Conservation (phyloP, 192 early-diverging fungal species). For the Linnemannia elongata region DNA sequence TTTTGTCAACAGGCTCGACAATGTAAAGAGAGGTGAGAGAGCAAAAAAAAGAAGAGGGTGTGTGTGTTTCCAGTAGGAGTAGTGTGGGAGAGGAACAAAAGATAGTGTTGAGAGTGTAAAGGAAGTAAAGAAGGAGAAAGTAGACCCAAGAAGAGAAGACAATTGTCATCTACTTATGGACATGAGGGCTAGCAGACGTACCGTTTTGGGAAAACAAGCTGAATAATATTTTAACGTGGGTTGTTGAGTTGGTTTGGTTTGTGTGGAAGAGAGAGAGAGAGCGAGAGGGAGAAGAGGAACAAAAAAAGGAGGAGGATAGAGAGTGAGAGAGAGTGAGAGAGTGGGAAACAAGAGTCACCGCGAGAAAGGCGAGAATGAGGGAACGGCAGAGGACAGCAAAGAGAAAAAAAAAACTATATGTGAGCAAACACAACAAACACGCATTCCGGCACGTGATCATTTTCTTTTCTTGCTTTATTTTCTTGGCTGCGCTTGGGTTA, state of each 20-base stretch:
- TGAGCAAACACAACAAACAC: not conserved
- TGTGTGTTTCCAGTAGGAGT: not conserved
- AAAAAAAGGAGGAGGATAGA: not conserved
- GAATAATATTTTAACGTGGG: not conserved
- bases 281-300: not conserved
- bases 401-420: not conserved
- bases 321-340: not conserved
- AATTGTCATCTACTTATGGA: slow-evolving; percentile 19
- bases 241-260: not conserved
- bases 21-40: not conserved
- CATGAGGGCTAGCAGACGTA: not conserved
- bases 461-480: not conserved
- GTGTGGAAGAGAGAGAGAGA: not conserved
- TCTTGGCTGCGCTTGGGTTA: not conserved
- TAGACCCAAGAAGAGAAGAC: not conserved
- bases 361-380: not conserved
- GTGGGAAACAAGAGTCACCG: not conserved
- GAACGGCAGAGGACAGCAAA: not conserved
- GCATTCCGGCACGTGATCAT: not conserved
- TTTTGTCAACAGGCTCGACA: not conserved
- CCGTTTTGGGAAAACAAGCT: not conserved
- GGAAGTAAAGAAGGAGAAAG: not conserved
- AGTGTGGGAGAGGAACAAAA: no score
- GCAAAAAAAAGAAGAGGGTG: not conserved
- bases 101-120: not conserved